phyloP scores from a whole-genome alignment of 257 asterid species.

The Nicotiana obtusifolia region DNA sequence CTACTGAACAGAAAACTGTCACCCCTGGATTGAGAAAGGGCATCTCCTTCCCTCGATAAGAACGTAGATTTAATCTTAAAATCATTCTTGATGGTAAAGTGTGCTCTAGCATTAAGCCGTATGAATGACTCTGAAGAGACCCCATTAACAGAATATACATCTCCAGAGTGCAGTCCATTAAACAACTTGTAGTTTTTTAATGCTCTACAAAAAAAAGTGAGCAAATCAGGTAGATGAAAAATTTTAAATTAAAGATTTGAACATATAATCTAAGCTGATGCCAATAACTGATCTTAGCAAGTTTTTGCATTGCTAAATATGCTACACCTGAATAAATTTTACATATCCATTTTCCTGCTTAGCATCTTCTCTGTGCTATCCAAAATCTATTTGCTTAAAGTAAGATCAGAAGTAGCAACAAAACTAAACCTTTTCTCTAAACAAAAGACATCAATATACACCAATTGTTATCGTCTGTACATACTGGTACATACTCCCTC shows the following conservation, averaged over 20 bases:
- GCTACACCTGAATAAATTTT: neutral
- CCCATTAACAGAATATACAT: constrained; percentile 31
- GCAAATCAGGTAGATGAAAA: constrained; percentile 1
- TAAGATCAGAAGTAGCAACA: neutral
- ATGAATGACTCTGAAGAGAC: constrained; percentile 29
- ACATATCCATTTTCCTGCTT: neutral
- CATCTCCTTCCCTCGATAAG: constrained; percentile 47
- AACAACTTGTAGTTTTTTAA: constrained; percentile 36
- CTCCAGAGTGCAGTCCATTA: constrained; percentile 43
- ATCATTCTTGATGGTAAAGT: constrained; percentile 34
- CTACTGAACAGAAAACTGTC: constrained; percentile 34
- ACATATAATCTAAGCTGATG: neutral
- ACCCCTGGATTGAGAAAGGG: constrained; percentile 26
- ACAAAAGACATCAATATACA: neutral
- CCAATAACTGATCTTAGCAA: neutral
- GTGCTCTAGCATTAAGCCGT: constrained; percentile 28
- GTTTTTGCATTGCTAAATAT: neutral
- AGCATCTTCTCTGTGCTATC: neutral
- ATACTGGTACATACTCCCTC: too few relatives aligned
- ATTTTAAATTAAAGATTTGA: neutral
- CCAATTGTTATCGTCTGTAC: neutral
- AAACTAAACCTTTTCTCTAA: neutral
- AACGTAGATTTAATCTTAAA: constrained; percentile 41
- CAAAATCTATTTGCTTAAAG: neutral
- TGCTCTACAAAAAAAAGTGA: constrained; percentile 19